Evolutionary conservation across 2,329 filamentous ascomycete genomes (phyloP), one percentile per base, ranked within the genome.

Genomic region (Clarireedia homoeocarpa): DNA sequence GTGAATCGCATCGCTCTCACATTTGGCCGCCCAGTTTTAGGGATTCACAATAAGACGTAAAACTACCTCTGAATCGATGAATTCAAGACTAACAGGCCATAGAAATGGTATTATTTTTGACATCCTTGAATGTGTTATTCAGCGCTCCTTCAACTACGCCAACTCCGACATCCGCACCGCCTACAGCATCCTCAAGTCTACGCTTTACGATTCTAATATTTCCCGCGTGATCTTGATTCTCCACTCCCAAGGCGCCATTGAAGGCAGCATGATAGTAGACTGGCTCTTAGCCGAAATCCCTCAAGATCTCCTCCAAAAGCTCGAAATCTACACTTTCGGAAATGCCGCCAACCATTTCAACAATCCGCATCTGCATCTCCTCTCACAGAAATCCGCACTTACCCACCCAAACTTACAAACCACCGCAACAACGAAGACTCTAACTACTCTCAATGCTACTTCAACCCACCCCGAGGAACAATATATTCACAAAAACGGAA

Each of bases 341-440:
- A 86, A 82, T 56, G 88, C 87, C 0, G 85, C 88, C 0, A 89
- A 89, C 64, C 87, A 91, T 69, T 91, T 90, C 74, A 91, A 91
- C 69, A 89, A 90, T 61, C 88, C 88, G 0, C 78, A 82, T 61
- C 75, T 78, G 3, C 77, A 79, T 57, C 63, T 73, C 10, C 64
- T 70, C 1, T 77, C 75, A 0, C 77, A 82, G 59, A 62, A 64
- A 5, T 62, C 65, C 4, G 69, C 72, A n/a, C 57, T 68, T n/a
- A 63, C 64, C 3, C 68, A 73, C 17, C 75, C 70, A 0, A 58
- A 70, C 7, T 65, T 72, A 23, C 71, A 72, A 0, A 70, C 76
- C 52, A 70, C 71, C 1, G 71, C 68, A 9, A 66, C 54, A 9
- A 64, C 58, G 1, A 59, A 38, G 2, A 63, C 57, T 0, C 56